Evolutionary conservation across 805 yeast genomes (phyloP).

Genomic region (Yarrowia sp.): DNA sequence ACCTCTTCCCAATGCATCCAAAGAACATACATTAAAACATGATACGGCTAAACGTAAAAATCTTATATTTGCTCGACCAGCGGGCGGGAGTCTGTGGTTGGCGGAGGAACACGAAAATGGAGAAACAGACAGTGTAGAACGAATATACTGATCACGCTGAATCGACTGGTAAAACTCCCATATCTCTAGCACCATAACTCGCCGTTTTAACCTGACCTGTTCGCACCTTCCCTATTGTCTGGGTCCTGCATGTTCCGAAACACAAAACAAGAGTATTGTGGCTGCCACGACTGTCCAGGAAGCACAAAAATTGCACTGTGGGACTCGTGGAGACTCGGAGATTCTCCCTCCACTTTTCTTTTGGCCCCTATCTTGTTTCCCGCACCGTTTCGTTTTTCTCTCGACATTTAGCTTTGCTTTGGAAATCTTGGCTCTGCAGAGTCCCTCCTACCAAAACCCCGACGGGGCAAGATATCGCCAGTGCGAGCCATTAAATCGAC

Average conservation of each 20-base stretch:
- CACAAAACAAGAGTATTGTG: background rate
- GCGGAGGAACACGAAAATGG: background rate
- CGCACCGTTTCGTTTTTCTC: background rate
- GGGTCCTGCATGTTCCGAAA: background rate
- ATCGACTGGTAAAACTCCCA: background rate
- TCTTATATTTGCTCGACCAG: background rate
- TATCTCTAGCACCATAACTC: background rate
- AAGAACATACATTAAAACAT: background rate
- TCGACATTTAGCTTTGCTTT: background rate
- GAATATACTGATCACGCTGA: too few species aligned
- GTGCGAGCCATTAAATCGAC: too few species aligned
- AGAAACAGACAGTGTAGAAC: too few species aligned
- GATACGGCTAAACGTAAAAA: conserved; percentile 7
- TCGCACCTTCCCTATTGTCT: too few species aligned
- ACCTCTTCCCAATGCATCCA: background rate
- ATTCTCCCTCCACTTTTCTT: background rate
- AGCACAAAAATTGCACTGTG: background rate
- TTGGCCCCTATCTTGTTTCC: background rate
- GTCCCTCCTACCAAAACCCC: too few species aligned
- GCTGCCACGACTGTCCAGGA: background rate
- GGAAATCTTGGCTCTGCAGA: background rate
- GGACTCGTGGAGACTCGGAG: background rate
- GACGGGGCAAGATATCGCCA: too few species aligned
- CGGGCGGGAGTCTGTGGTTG: too few species aligned
- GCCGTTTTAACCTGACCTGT: too few species aligned